Conservation (phyloP, 139 green algal species). For the Micromonas commoda region DNA sequence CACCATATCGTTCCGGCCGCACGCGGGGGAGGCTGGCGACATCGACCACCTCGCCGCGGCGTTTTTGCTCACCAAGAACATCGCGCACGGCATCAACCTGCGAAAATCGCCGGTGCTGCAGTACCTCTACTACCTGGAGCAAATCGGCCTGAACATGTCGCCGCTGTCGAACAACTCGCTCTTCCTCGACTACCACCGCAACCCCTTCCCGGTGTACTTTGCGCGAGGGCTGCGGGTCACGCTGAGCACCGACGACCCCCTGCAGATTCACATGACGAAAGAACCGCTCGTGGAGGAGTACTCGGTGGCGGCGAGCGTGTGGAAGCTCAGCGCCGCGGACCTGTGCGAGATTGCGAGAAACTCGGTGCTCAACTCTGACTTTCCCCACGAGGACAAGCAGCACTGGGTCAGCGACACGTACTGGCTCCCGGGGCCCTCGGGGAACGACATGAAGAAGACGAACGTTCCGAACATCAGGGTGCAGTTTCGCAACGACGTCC, state of each 20-base stretch:
- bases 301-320: slow-evolving; percentile 83
- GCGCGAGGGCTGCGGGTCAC: slow-evolving; percentile 79
- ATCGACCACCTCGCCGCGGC: slow-evolving; percentile 87
- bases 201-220: slow-evolving; percentile 98
- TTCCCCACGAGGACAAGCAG: slow-evolving; percentile 63
- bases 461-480: slow-evolving; percentile 95
- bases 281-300: slow-evolving; percentile 98
- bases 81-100: slow-evolving; percentile 98
- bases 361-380: slow-evolving; percentile 87
- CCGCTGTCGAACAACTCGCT: slow-evolving; percentile 98
- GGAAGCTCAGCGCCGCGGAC: slow-evolving; percentile 89
- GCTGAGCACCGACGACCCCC: slow-evolving; percentile 65
- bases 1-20: slow-evolving; percentile 82
- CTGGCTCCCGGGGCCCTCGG: slow-evolving; percentile 61
- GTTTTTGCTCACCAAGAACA: slow-evolving; percentile 93
- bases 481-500: slow-evolving; percentile 68
- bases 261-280: slow-evolving; percentile 86
- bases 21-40: slow-evolving; percentile 88
- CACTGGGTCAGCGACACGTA: slow-evolving; percentile 27
- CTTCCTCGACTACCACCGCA: slow-evolving; percentile 99
- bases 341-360: slow-evolving; percentile 96
- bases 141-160: slow-evolving; percentile 92
- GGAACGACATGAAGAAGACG: slow-evolving; percentile 97
- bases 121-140: slow-evolving; percentile 56
- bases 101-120: slow-evolving; percentile 73